Evolutionary conservation across 208 protist genomes (phyloP).

Genomic region (Acanthamoeba castellanii): DNA sequence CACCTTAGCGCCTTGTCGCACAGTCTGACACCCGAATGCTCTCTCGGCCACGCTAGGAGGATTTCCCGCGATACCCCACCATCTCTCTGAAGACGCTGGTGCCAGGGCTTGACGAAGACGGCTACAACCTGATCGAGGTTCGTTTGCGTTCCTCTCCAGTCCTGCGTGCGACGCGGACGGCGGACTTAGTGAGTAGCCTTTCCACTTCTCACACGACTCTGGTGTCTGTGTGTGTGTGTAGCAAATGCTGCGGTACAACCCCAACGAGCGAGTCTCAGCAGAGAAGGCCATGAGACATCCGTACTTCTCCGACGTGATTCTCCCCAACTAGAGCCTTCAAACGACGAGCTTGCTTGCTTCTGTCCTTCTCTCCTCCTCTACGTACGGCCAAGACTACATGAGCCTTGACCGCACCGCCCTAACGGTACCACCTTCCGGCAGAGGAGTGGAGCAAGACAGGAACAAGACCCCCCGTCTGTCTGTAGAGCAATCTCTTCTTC

Average conservation of each 20-base stretch:
- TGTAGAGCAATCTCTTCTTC: neutral
- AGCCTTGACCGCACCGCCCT: neutral
- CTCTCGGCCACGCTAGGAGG: neutral
- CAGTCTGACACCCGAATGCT: neutral
- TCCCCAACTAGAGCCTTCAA: neutral
- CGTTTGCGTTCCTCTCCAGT: too few relatives aligned
- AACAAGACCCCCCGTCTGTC: neutral
- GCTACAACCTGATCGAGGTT: conserved; percentile 54
- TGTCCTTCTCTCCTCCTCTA: too few relatives aligned
- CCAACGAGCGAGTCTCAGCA: conserved; percentile 56
- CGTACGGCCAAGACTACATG: neutral
- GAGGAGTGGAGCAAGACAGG: neutral
- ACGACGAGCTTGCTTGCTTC: too few relatives aligned
- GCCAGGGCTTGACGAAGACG: conserved; percentile 64
- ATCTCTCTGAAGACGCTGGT: conserved; percentile 56
- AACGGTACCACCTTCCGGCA: neutral
- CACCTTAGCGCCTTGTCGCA: neutral
- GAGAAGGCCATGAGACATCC: conserved; percentile 52
- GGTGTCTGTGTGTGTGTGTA: neutral
- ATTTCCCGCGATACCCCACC: conserved; percentile 27
- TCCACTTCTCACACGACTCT: neutral
- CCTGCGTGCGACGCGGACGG: too few relatives aligned
- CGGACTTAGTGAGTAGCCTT: neutral
- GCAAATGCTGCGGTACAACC: conserved; percentile 66
- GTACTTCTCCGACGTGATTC: conserved; percentile 31